Evolutionary conservation across 129 eudicot genomes (phyloP).

Genomic region (Escallonia herrerae): DNA sequence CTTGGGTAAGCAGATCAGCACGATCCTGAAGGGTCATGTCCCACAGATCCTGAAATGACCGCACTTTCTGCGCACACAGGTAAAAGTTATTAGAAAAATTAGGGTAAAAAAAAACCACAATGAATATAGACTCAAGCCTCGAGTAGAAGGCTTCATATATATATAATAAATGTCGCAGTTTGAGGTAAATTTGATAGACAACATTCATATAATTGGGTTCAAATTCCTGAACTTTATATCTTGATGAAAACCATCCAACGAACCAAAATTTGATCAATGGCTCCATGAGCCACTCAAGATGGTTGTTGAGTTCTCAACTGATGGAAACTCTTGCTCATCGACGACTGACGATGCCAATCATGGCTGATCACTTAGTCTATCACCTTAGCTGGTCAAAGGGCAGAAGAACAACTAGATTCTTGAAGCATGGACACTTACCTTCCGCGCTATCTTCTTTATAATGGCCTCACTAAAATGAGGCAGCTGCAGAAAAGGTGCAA

Average conservation of each 20-base stretch:
- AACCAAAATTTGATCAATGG: neutral
- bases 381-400: neutral
- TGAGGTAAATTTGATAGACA: too few species aligned
- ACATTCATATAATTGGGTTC: too few species aligned
- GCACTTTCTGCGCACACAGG: constrained; percentile 49
- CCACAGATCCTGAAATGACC: constrained; percentile 61
- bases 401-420: neutral
- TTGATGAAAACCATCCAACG: too few species aligned
- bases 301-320: neutral
- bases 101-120: too few species aligned
- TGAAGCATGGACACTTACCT: constrained; percentile 35
- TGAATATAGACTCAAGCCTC: too few species aligned
- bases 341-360: neutral
- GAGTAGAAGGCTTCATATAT: too few species aligned
- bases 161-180: too few species aligned
- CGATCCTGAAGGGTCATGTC: constrained; percentile 66
- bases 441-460: constrained; percentile 66
- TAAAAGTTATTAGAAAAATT: neutral
- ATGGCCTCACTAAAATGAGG: constrained; percentile 80
- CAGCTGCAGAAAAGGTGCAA: constrained; percentile 88
- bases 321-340: neutral
- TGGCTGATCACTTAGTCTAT: neutral
- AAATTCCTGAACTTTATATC: too few species aligned
- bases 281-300: neutral
- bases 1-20: constrained; percentile 61